Evolutionary conservation across 2,329 filamentous ascomycete species (phyloP).

Genomic region (Beauveria bassiana): DNA sequence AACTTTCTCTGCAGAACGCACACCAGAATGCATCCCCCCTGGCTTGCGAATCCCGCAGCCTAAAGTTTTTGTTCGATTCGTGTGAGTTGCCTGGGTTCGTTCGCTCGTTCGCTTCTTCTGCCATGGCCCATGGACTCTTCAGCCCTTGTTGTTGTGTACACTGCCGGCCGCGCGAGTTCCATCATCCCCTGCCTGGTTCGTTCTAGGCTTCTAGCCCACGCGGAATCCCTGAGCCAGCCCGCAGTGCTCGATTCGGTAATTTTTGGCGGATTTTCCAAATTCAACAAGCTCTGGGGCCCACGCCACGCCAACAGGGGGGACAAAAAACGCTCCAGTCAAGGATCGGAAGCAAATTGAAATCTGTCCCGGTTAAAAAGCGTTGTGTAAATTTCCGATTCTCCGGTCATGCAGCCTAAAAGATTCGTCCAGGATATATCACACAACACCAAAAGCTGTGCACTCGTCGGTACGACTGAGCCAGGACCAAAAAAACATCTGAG

Average conservation of each 20-base stretch:
- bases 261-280: background rate
- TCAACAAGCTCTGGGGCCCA: conserved; percentile 2
- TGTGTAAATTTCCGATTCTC: conserved; percentile 7
- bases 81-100: background rate
- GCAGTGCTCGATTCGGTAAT: conserved; percentile 7
- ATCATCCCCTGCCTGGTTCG: background rate
- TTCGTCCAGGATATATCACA: too few relatives aligned
- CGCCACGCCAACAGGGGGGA: background rate
- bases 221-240: background rate
- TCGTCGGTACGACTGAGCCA: too few relatives aligned
- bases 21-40: too few relatives aligned
- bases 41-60: conserved; percentile 2
- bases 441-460: background rate
- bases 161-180: conserved; percentile 1
- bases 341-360: background rate
- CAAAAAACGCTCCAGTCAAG: background rate
- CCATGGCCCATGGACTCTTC: background rate
- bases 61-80: background rate
- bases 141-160: background rate
- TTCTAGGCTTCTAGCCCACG: background rate
- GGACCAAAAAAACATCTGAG: too few relatives aligned
- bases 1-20: too few relatives aligned
- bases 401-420: background rate
- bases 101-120: background rate
- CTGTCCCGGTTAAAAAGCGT: background rate